These are phyloP conservation scores for Eruca vesicaria DNA, from an alignment of 441 rosid genomes.

Conservation along the genomic window DNA sequence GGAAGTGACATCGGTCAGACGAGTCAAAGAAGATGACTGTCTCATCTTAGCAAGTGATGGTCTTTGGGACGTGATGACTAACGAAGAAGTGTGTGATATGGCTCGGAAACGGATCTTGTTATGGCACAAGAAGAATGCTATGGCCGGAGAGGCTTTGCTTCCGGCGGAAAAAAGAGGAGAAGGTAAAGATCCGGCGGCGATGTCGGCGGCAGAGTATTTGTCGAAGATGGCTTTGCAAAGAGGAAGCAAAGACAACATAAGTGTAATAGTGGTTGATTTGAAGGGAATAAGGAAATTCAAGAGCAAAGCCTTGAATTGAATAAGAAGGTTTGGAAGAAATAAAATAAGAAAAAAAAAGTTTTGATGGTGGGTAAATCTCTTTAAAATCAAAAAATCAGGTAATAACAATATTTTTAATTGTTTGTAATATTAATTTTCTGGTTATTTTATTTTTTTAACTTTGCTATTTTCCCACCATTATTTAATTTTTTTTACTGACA, in stretches of 20 bases:
- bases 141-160: constrained; percentile 23
- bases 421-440: constrained; percentile 22
- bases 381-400: neutral
- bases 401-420: constrained; percentile 10
- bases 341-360: neutral
- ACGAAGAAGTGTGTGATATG: constrained; percentile 51
- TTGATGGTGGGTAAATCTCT: constrained; percentile 30
- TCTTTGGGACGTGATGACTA: constrained; percentile 62
- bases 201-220: constrained; percentile 56
- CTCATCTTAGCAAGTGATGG: constrained; percentile 64
- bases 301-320: constrained; percentile 30
- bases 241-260: constrained; percentile 62
- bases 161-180: constrained; percentile 35
- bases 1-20: constrained; percentile 42
- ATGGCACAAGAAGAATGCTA: constrained; percentile 49
- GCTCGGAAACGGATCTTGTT: constrained; percentile 50
- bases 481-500: constrained; percentile 17
- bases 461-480: constrained; percentile 20
- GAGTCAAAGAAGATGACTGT: constrained; percentile 57
- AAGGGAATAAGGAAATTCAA: constrained; percentile 53
- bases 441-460: neutral
- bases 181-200: constrained; percentile 51
- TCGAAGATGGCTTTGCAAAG: constrained; percentile 51
- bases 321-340: constrained; percentile 19
- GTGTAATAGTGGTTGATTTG: constrained; percentile 52